phyloP scores from a whole-genome alignment of 139 green algal genomes.

The Volvox africanus region DNA sequence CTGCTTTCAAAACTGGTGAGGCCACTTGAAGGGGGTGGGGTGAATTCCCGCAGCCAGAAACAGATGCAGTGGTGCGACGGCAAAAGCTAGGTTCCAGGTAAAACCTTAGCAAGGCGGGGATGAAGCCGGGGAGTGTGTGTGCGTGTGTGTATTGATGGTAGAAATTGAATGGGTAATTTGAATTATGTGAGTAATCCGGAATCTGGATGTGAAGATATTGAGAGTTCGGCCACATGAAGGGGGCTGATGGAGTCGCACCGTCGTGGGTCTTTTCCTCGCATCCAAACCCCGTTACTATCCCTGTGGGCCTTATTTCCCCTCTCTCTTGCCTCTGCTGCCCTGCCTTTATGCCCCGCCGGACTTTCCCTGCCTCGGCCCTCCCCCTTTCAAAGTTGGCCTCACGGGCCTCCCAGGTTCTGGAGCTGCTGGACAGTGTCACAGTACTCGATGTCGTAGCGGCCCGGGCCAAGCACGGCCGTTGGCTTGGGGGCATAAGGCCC shows the following conservation, averaged over 20 bases:
- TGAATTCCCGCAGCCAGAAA: no score
- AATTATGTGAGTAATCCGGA: no score
- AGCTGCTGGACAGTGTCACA: conserved; percentile 59
- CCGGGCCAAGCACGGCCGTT: conserved; percentile 72
- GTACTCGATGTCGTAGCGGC: conserved; percentile 79
- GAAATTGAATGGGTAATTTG: no score
- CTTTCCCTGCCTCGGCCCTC: background rate
- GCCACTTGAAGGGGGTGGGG: no score
- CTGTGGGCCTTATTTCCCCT: background rate
- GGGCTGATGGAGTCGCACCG: background rate
- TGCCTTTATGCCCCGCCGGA: background rate
- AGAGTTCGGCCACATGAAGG: background rate
- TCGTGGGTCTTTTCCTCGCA: no score
- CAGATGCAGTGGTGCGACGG: no score
- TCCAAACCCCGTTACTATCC: no score
- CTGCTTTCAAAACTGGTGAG: conserved; percentile 60
- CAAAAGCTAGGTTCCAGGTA: no score
- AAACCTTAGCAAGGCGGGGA: no score
- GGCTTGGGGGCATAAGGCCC: conserved; percentile 64
- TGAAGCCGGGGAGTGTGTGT: no score
- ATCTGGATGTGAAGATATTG: no score
- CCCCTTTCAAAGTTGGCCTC: conserved; percentile 1
- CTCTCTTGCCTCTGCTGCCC: background rate
- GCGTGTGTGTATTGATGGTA: no score
- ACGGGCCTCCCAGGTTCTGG: conserved; percentile 21